A percentile compares a stretch with the other conserved stretches of the same genome.
These are phyloP conservation scores for Podaxis rugospora DNA, from an alignment of 768 basidiomycete species.

Conservation along the genomic window DNA sequence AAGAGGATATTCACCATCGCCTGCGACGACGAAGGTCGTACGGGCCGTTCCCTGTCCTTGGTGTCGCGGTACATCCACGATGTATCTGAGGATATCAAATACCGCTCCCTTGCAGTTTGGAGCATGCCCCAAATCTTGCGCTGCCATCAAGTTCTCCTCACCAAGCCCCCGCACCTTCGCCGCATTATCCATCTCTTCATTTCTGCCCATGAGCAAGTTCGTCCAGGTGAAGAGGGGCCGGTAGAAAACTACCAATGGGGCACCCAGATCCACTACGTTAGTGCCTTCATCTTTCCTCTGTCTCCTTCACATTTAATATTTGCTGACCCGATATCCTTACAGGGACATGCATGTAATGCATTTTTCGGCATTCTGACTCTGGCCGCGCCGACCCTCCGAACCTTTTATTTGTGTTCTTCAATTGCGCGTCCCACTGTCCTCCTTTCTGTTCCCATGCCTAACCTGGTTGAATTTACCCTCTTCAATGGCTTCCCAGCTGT, in stretches of 20 bases:
- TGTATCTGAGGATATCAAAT: constrained; percentile 20
- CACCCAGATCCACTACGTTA: constrained; percentile 7
- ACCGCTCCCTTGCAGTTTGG: constrained; percentile 25
- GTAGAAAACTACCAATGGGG: neutral
- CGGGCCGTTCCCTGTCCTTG: constrained; percentile 31
- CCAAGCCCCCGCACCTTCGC: constrained; percentile 17
- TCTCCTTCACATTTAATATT: neutral
- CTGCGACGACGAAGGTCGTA: constrained; percentile 30
- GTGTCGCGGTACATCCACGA: constrained; percentile 27
- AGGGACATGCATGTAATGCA: constrained; percentile 16
- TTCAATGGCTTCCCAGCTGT: constrained; percentile 23
- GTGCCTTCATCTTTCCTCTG: neutral
- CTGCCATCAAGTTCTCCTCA: constrained; percentile 20
- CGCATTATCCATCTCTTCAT: constrained; percentile 26
- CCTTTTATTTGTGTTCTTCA: constrained; percentile 22
- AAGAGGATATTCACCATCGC: constrained; percentile 23
- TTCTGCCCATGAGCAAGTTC: constrained; percentile 16
- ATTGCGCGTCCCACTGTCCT: constrained; percentile 16
- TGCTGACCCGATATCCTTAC: neutral
- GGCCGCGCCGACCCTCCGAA: constrained; percentile 18
- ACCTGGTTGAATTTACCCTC: constrained; percentile 21
- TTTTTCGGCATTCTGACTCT: constrained; percentile 17
- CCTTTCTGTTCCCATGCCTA: constrained; percentile 20
- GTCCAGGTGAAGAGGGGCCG: neutral
- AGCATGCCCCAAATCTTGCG: constrained; percentile 21